These are phyloP conservation scores for Gastrolobium bilobum DNA, from an alignment of 306 rosid species.

Conservation along the genomic window DNA sequence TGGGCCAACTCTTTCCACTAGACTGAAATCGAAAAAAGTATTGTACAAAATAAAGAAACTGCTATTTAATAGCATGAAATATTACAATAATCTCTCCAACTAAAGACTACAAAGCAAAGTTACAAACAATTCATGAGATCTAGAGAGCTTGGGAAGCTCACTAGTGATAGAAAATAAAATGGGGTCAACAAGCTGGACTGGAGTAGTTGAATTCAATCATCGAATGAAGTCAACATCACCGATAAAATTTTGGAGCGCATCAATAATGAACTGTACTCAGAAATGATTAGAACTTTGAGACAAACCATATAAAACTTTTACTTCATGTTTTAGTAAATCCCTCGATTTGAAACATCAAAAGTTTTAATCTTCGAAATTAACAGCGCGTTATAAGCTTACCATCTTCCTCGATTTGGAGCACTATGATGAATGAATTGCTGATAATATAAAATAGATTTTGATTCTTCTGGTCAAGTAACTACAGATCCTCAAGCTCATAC, in stretches of 20 bases:
- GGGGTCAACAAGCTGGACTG: slow-evolving; percentile 51
- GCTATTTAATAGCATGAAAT: slow-evolving; percentile 68
- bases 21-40: slow-evolving; percentile 59
- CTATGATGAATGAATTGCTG: not conserved
- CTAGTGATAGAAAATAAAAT: slow-evolving; percentile 50
- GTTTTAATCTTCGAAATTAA: too few species aligned
- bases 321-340: not conserved
- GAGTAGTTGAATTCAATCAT: slow-evolving; percentile 57
- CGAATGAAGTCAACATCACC: slow-evolving; percentile 72
- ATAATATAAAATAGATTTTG: not conserved
- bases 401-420: not conserved
- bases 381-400: not conserved
- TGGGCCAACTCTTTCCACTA: slow-evolving; percentile 48
- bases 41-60: slow-evolving; percentile 68
- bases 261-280: slow-evolving; percentile 55
- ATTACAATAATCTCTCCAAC: slow-evolving; percentile 53
- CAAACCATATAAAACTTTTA: not conserved
- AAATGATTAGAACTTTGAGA: slow-evolving; percentile 42
- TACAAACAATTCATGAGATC: slow-evolving; percentile 54
- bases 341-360: not conserved
- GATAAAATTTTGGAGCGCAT: slow-evolving; percentile 67
- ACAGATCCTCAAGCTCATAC: not conserved
- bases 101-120: slow-evolving; percentile 38
- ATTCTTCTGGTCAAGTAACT: not conserved
- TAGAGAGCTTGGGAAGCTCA: slow-evolving; percentile 56